Evolutionary conservation across 257 asterid genomes (phyloP).

Genomic region (Nicotiana noctiflora): DNA sequence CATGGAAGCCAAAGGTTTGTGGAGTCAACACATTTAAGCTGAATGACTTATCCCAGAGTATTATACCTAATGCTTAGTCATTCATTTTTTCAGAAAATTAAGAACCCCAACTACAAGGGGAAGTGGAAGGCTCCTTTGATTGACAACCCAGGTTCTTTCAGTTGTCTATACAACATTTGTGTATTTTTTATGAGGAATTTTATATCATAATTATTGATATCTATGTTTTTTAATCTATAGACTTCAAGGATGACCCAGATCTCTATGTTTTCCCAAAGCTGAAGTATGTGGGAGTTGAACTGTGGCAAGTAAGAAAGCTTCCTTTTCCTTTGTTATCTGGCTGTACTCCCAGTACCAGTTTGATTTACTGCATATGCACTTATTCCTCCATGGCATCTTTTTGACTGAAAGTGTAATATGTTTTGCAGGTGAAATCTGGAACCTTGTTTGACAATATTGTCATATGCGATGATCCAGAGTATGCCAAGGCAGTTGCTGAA

Average conservation of each 20-base stretch:
- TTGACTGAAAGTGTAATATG: background rate
- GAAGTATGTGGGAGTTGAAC: slow-evolving; percentile 94
- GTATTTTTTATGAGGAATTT: background rate
- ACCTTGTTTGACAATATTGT: slow-evolving; percentile 92
- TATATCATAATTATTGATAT: background rate
- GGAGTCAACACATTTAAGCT: background rate
- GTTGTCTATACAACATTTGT: background rate
- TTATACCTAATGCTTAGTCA: slow-evolving; percentile 6
- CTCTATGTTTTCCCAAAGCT: slow-evolving; percentile 82
- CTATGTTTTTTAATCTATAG: slow-evolving; percentile 28
- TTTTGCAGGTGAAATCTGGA: slow-evolving; percentile 90
- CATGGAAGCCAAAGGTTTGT: slow-evolving; percentile 74
- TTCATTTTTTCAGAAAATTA: slow-evolving; percentile 45
- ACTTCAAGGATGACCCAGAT: slow-evolving; percentile 91
- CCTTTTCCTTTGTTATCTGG: background rate
- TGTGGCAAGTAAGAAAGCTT: slow-evolving; percentile 77
- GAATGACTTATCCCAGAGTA: background rate
- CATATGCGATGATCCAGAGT: slow-evolving; percentile 76
- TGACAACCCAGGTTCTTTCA: slow-evolving; percentile 66
- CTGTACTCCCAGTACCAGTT: background rate
- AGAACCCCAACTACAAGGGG: slow-evolving; percentile 88
- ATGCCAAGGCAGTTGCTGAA: slow-evolving; percentile 79
- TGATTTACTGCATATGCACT: background rate
- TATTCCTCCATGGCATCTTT: background rate
- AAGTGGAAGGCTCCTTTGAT: slow-evolving; percentile 91